phyloP scores from a whole-genome alignment of 2,329 filamentous ascomycete species.

The Neodidymelliopsis sp. region DNA sequence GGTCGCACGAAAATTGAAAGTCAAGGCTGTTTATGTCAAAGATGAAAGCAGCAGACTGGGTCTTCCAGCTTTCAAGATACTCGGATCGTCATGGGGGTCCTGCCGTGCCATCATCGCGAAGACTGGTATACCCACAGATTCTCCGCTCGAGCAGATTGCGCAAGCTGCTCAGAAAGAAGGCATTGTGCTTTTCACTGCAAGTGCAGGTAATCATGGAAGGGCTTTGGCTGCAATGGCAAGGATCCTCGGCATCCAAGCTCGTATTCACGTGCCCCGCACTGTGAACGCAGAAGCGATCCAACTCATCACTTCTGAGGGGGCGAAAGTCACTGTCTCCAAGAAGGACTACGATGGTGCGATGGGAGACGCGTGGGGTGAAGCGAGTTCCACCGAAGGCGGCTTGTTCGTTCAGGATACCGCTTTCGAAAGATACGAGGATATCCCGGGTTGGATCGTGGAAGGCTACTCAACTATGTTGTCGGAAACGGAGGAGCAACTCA shows the following conservation, averaged over 20 bases:
- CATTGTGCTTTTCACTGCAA: constrained; percentile 67
- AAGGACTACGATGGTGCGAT: constrained; percentile 72
- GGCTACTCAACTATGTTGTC: constrained; percentile 77
- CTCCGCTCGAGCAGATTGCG: constrained; percentile 56
- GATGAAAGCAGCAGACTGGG: constrained; percentile 74
- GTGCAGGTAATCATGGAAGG: constrained; percentile 79
- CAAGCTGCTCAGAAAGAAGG: constrained; percentile 22
- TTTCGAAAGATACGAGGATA: constrained; percentile 70
- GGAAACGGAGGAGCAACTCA: constrained; percentile 71
- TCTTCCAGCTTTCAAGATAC: constrained; percentile 79
- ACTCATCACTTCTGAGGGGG: constrained; percentile 69
- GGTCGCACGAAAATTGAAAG: constrained; percentile 64
- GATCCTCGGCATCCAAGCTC: constrained; percentile 62
- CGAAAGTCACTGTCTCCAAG: constrained; percentile 62
- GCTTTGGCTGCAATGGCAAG: constrained; percentile 74
- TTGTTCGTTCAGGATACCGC: constrained; percentile 74
- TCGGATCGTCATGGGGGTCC: constrained; percentile 76
- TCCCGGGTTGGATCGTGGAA: constrained; percentile 78
- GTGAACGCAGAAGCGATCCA: constrained; percentile 63
- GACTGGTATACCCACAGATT: constrained; percentile 54
- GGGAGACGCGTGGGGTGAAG: constrained; percentile 54
- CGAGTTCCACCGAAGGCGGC: constrained; percentile 46
- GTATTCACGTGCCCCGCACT: constrained; percentile 68
- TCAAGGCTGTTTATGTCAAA: constrained; percentile 67
- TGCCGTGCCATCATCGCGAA: constrained; percentile 64